Percentiles rank a stretch among this genome's conserved stretches.
phyloP scores from a whole-genome alignment of 345 rosid genomes.

The Punica granatum region DNA sequence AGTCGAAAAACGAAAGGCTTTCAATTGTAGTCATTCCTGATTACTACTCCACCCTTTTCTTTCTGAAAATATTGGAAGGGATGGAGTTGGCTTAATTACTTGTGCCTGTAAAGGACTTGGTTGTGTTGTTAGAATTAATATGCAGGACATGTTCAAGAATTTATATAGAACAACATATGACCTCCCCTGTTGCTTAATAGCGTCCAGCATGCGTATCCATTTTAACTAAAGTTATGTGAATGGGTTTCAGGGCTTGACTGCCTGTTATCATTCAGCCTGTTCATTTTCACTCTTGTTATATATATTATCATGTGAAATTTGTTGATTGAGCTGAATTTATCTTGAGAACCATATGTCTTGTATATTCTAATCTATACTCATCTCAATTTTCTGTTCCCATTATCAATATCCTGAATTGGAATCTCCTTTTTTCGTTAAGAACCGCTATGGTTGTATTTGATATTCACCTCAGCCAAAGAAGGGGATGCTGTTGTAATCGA shows the following conservation, averaged over 20 bases:
- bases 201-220: not conserved
- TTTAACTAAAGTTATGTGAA: no score
- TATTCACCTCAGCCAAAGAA: conserved; percentile 28
- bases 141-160: not conserved
- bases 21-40: not conserved
- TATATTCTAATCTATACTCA: not conserved
- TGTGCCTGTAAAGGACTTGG: not conserved
- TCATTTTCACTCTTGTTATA: not conserved
- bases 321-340: not conserved
- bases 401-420: not conserved
- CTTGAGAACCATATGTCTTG: not conserved
- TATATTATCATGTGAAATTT: not conserved
- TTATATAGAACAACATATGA: not conserved
- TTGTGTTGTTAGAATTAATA: no score
- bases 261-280: not conserved
- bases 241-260: not conserved
- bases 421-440: not conserved
- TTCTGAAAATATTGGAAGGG: not conserved
- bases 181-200: not conserved
- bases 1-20: not conserved
- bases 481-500: conserved; percentile 48
- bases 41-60: not conserved
- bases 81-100: not conserved
- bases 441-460: conserved; percentile 14
- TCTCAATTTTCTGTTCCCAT: not conserved